These are phyloP conservation scores for Salinomyces thailandicus DNA, from an alignment of 2,329 filamentous ascomycete species.

Conservation along the genomic window DNA sequence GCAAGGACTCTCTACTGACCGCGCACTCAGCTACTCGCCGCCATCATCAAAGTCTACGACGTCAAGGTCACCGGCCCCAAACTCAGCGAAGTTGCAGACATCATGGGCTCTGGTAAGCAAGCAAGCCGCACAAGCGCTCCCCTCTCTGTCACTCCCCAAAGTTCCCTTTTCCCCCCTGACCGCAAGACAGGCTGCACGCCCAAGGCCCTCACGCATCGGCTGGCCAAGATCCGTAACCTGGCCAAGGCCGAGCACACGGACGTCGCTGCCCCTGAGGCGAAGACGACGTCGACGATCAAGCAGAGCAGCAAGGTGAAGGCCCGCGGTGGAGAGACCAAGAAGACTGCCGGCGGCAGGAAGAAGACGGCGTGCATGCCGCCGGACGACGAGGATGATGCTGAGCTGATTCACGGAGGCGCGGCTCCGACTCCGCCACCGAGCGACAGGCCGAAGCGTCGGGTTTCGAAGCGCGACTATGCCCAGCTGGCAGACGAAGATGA, in stretches of 20 bases:
- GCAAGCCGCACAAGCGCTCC: too few relatives aligned
- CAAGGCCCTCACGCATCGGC: conserved; percentile 24
- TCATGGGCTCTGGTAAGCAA: conserved; percentile 17
- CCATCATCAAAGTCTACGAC: conserved; percentile 21
- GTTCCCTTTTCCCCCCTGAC: conserved; percentile 1
- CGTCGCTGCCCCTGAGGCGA: conserved; percentile 1
- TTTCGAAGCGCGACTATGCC: conserved; percentile 7
- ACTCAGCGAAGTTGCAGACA: conserved; percentile 15
- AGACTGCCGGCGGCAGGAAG: conserved; percentile 3
- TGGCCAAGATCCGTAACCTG: conserved; percentile 17
- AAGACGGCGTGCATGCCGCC: conserved; percentile 1
- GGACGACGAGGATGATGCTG: conserved; percentile 4
- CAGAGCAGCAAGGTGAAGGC: conserved; percentile 1
- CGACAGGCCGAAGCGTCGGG: conserved; percentile 3
- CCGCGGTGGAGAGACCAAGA: background rate
- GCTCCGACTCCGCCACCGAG: conserved; percentile 6
- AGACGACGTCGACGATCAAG: conserved; percentile 1
- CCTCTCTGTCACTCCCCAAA: too few relatives aligned
- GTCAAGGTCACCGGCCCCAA: conserved; percentile 18
- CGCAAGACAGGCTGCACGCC: conserved; percentile 20
- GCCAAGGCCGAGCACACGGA: background rate
- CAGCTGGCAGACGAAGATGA: conserved; percentile 3
- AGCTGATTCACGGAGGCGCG: conserved; percentile 4
- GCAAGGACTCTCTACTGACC: background rate
- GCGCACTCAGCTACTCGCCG: conserved; percentile 17